Percentiles rank a stretch among this genome's conserved stretches.
Conservation (phyloP, 495 filamentous ascomycete genomes). For the Bombardia bombarda region DNA sequence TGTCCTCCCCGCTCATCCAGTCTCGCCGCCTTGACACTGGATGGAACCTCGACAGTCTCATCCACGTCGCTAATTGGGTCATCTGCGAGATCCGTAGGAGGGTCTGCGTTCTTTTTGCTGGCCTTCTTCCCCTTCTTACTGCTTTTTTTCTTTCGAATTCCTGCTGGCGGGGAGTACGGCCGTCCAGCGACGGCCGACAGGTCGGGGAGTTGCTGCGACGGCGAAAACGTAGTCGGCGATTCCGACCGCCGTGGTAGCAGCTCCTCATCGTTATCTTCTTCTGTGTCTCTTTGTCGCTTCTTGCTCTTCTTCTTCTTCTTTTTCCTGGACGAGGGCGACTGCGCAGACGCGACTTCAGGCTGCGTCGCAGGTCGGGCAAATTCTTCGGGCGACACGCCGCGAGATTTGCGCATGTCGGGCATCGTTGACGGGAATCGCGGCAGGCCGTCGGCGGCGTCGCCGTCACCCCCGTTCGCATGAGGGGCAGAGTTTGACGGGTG, state of each 20-base stretch:
- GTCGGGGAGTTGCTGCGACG: background rate
- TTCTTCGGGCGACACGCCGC: background rate
- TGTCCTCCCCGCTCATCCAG: background rate
- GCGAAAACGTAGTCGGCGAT: background rate
- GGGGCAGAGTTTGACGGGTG: too few species aligned
- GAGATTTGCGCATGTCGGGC: too few species aligned
- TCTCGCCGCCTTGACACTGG: background rate
- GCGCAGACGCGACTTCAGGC: background rate
- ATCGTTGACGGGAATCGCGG: too few species aligned
- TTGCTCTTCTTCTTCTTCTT: conserved; percentile 2
- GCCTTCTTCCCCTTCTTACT: background rate
- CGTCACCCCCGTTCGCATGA: too few species aligned
- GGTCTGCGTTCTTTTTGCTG: background rate
- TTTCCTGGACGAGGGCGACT: background rate
- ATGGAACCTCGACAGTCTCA: background rate
- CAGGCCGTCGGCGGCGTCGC: too few species aligned
- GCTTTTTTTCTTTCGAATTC: background rate
- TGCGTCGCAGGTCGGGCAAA: background rate
- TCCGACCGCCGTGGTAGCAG: background rate
- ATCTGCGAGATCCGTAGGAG: background rate
- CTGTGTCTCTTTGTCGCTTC: background rate
- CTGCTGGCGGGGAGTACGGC: too few species aligned
- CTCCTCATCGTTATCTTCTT: background rate
- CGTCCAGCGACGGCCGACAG: too few species aligned
- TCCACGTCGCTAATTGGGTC: conserved; percentile 3